Conservation (phyloP, 108 stramenopile genomes). For the Epithemia pelagica region DNA sequence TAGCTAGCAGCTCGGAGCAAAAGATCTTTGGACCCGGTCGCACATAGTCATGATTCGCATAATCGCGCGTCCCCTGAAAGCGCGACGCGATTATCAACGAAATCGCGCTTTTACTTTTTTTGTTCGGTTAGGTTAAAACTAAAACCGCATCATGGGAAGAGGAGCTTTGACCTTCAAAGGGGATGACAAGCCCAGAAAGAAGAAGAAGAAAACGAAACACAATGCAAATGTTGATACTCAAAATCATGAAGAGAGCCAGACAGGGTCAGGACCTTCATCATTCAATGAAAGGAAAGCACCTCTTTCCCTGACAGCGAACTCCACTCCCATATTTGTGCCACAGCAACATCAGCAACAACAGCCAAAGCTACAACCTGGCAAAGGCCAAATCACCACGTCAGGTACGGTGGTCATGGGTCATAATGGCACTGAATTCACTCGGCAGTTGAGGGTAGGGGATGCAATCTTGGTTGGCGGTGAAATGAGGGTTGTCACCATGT, state of each 20-base stretch:
- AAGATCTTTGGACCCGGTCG: too few relatives aligned
- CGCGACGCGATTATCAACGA: too few relatives aligned
- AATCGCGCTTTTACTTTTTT: too few relatives aligned
- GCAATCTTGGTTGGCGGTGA: constrained; percentile 58
- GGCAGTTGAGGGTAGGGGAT: constrained; percentile 57
- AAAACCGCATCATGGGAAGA: constrained; percentile 55
- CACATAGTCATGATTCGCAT: too few relatives aligned
- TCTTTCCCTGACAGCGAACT: not conserved
- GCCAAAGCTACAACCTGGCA: constrained; percentile 43
- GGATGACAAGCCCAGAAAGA: constrained; percentile 56
- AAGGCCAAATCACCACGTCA: constrained; percentile 64
- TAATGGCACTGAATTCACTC: constrained; percentile 42
- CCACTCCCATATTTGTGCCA: too few relatives aligned
- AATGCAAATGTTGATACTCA: constrained; percentile 12
- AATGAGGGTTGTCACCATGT: constrained; percentile 76
- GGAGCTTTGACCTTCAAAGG: constrained; percentile 78
- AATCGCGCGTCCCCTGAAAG: too few relatives aligned
- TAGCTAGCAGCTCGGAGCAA: too few relatives aligned
- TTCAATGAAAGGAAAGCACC: constrained; percentile 1
- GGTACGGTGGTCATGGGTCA: constrained; percentile 71
- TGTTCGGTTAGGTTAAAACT: too few relatives aligned
- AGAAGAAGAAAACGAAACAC: constrained; percentile 41
- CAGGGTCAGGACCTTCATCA: not conserved
- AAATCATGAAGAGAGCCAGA: constrained; percentile 1
- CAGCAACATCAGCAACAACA: not conserved